Percentiles rank a stretch among this genome's conserved stretches.
Conservation (phyloP, 1,284 basidiomycete genomes). For the Irpex rosettiformis region DNA sequence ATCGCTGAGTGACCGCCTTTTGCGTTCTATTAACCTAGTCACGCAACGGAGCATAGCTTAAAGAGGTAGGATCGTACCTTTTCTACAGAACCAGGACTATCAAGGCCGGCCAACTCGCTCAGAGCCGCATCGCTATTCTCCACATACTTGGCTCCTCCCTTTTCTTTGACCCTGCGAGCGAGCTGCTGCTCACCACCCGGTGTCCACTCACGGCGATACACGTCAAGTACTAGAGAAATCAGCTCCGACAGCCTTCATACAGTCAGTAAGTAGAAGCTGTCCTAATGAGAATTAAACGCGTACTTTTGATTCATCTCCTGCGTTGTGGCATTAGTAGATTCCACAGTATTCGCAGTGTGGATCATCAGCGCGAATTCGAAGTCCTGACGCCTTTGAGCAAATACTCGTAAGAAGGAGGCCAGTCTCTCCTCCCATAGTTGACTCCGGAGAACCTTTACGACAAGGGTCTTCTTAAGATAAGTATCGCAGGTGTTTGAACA, state of each 20-base stretch:
- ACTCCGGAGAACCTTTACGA: constrained; percentile 33
- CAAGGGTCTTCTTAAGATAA: constrained; percentile 27
- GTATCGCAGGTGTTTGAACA: constrained; percentile 32
- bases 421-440: constrained; percentile 32
- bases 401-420: constrained; percentile 29
- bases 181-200: constrained; percentile 2
- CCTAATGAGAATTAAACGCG: background rate
- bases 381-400: constrained; percentile 30
- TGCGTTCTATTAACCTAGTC: background rate
- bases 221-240: constrained; percentile 6
- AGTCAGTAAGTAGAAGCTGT: background rate
- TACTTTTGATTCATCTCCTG: constrained; percentile 28
- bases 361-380: constrained; percentile 32
- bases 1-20: constrained; percentile 2
- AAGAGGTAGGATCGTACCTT: constrained; percentile 4
- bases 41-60: background rate
- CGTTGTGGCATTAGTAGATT: constrained; percentile 31
- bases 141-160: constrained; percentile 10
- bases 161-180: constrained; percentile 9
- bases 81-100: background rate
- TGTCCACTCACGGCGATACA: constrained; percentile 6
- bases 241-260: constrained; percentile 9
- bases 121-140: constrained; percentile 13
- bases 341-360: constrained; percentile 33
- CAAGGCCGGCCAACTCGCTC: constrained; percentile 13